Evolutionary conservation across 1,139 yeast species (phyloP), one percentile per base, ranked within the genome.

Genomic region (Yamadazyma pseudoaaseri): DNA sequence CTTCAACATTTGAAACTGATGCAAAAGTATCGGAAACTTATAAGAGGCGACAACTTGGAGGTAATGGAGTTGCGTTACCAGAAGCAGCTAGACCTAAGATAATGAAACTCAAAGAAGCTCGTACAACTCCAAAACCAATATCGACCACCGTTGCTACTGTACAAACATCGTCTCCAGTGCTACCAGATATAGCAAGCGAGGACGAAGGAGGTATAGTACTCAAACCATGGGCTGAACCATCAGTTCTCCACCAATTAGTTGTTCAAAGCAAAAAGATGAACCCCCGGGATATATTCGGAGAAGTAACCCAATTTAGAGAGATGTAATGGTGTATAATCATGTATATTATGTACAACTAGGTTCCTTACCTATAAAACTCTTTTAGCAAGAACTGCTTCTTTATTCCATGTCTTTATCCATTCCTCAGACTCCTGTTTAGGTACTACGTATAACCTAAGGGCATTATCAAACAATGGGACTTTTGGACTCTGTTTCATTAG

Each of bases 241-340:
- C 86, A 1, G 79, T 73, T 39, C 62, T 83, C 29, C 70, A 73
- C 26, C 62, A 62, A 34, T 62, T 73, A 25, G 64, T 86, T 27
- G 55, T 70, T 28, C 60, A 67, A 30, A 95, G 86, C 53, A 77
- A 74, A 41, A 57, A 60, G 13, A 62, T 82, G 38, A 83, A 89
- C 52, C 96, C 96, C 0, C 77, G 72, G 35, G 54, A 70, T 3
- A 75, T 89, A 1, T 89, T 90, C 65, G 96, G 96, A 0, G 84
- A 86, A 10, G 73, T 84, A 16, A 83, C 86, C 0, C 78, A 79
- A 3, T 60, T 86, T 7, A 32, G 20, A 27, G 16, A 22, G n/a
- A 7, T 8, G 7, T 8, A 22, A 8, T 7, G 6, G 11, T 22
- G 25, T 22, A 22, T 22, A 9, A 22, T 7, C 6, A 22, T 22